Conservation (phyloP, 2,329 filamentous ascomycete genomes). For the Talaromyces piceae region DNA sequence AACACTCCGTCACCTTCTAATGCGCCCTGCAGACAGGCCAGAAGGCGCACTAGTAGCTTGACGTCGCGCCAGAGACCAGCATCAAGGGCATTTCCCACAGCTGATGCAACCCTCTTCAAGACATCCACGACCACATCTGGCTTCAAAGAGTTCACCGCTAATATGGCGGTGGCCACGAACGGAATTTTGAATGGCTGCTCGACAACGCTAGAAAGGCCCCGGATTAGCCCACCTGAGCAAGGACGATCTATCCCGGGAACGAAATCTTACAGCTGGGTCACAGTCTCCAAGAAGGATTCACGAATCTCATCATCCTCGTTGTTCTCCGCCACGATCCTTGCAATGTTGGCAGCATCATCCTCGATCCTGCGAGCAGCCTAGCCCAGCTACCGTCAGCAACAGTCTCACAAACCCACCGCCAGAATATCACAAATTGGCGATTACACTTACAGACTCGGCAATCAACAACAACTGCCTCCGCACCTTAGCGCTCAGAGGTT, state of each 20-base stretch:
- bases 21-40: slow-evolving; percentile 76
- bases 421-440: not conserved
- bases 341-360: slow-evolving; percentile 68
- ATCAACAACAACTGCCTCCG: slow-evolving; percentile 72
- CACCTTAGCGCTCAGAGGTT: slow-evolving; percentile 62
- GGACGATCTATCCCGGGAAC: not conserved
- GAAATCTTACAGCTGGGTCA: slow-evolving; percentile 59
- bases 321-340: slow-evolving; percentile 70
- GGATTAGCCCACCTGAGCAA: not conserved
- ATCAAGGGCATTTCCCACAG: slow-evolving; percentile 60
- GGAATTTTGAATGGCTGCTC: slow-evolving; percentile 99
- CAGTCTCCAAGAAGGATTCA: slow-evolving; percentile 63
- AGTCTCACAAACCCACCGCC: not conserved
- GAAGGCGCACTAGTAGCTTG: slow-evolving; percentile 81
- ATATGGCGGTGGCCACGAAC: slow-evolving; percentile 76
- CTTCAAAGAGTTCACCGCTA: slow-evolving; percentile 71
- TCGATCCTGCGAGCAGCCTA: slow-evolving; percentile 65
- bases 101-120: slow-evolving; percentile 54
- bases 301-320: slow-evolving; percentile 77
- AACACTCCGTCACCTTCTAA: slow-evolving; percentile 82
- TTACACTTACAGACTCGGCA: slow-evolving; percentile 59
- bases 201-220: slow-evolving; percentile 43
- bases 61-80: slow-evolving; percentile 79
- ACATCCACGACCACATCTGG: slow-evolving; percentile 66
- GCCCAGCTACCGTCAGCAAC: slow-evolving; percentile 4